Evolutionary conservation across 1,284 basidiomycete genomes (phyloP).

Genomic region (Fereydounia khargensis): DNA sequence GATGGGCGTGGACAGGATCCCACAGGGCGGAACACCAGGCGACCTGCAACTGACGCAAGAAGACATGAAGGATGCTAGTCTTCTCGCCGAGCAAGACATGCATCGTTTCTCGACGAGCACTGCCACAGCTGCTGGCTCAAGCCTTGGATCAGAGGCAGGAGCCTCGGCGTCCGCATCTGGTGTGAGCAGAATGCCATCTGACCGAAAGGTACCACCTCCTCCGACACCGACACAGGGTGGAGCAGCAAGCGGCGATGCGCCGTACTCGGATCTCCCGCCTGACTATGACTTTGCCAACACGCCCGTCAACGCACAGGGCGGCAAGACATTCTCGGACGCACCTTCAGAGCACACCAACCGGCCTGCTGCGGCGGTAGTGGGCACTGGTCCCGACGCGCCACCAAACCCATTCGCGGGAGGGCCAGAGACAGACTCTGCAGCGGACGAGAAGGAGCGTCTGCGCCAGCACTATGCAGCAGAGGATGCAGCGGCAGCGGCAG

Average conservation of each 20-base stretch:
- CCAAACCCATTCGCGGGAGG: conserved; percentile 16
- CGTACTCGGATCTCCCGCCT: conserved; percentile 26
- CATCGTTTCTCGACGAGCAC: too few species aligned
- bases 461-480: conserved; percentile 12
- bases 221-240: not conserved
- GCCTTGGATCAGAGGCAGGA: conserved; percentile 3
- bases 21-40: conserved; percentile 40
- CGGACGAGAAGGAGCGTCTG: conserved; percentile 27
- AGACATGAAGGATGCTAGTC: conserved; percentile 30
- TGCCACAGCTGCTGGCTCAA: too few species aligned
- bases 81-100: conserved; percentile 14
- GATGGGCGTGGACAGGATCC: conserved; percentile 44
- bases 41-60: conserved; percentile 35
- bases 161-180: conserved; percentile 1
- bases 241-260: not conserved
- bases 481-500: not conserved
- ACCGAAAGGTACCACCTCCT: conserved; percentile 7
- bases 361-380: not conserved
- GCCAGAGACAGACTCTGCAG: conserved; percentile 10
- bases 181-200: conserved; percentile 6
- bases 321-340: conserved; percentile 10
- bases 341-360: not conserved
- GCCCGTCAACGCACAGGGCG: conserved; percentile 16
- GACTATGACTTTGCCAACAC: conserved; percentile 31
- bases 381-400: not conserved